These are phyloP conservation scores for Russula brevipes DNA, from an alignment of 768 basidiomycete genomes.

Conservation along the genomic window DNA sequence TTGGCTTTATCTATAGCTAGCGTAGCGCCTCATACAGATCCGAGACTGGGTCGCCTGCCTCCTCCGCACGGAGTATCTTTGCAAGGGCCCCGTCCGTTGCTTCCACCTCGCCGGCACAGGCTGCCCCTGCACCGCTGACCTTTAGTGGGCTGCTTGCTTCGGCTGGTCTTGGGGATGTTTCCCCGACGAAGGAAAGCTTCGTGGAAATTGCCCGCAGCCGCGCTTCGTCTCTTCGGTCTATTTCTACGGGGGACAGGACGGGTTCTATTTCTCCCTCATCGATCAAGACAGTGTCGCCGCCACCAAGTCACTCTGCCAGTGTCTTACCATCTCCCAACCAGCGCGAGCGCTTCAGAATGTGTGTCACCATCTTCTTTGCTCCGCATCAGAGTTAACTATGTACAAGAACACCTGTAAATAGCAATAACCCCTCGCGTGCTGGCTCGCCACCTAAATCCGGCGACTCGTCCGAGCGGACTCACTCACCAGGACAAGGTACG, in stretches of 20 bases:
- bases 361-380: background rate
- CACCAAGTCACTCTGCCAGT: conserved; percentile 1
- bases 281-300: conserved; percentile 11
- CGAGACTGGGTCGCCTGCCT: conserved; percentile 12
- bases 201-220: background rate
- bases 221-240: conserved; percentile 6
- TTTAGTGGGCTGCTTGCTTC: background rate
- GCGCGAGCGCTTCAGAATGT: conserved; percentile 17
- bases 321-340: background rate
- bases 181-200: background rate
- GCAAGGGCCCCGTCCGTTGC: background rate
- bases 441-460: conserved; percentile 6
- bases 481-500: conserved; percentile 9
- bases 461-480: background rate
- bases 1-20: background rate
- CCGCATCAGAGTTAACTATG: background rate
- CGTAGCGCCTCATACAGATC: conserved; percentile 16
- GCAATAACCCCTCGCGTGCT: background rate
- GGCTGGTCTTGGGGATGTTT: background rate
- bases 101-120: background rate
- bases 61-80: conserved; percentile 21
- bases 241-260: background rate
- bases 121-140: background rate
- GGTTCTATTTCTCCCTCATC: conserved; percentile 4
- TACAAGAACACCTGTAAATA: background rate